Base-by-base conservation (phyloP, 2,329 filamentous ascomycete genomes). In the Raffaelea albimanens region DNA sequence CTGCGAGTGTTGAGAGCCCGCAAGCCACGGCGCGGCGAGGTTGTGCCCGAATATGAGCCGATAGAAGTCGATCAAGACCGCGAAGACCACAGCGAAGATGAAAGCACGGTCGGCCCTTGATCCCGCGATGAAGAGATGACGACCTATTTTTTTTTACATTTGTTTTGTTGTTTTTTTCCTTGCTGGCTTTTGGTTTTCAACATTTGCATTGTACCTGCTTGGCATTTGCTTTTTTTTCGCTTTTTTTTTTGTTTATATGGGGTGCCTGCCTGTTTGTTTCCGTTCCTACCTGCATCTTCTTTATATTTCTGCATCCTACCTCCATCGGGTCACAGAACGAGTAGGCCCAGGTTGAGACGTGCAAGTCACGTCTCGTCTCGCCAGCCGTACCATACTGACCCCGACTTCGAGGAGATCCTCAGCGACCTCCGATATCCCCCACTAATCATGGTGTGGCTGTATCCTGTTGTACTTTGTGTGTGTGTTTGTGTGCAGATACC, bases 1-100 rank as follows among this genome's bases (percentile, higher is more conserved):
- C 62, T 76, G 50, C 65, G 70, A 9, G 67, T 75, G 9, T 53
- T 78, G 18, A 65, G 67, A 10, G 76, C 66, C 3, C 68, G 72
- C 52, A 79, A 79, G 56, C 75, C 76, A 10, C 53, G 56, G 14
- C 52, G 14, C 2, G 47, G n/a, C 4, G 45, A 44, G 14, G 18
- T 51, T 13, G 52, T 57, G 7, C 25, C 25, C 25, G 25, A 13
- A 7, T 29, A 7, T 29, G 25, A 7, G 25, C 25, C 25, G 25
- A 7, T 13, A 13, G 13, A 29, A 29, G 25, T 13, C 7, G 13
- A 29, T 7, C 25, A 29, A 29, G 25, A n/a, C n/a, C n/a, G n/a
- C n/a, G n/a, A 47, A 5, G 41, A 39, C 31, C 4, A 45, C 31
- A 46, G 25, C 45, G 52, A 23, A 18, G 49, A 54, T 13, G 52